Percentiles rank a stretch among this genome's conserved stretches.
These are phyloP conservation scores for Hamigera avellanea DNA, from an alignment of 495 filamentous ascomycete genomes.

Conservation along the genomic window DNA sequence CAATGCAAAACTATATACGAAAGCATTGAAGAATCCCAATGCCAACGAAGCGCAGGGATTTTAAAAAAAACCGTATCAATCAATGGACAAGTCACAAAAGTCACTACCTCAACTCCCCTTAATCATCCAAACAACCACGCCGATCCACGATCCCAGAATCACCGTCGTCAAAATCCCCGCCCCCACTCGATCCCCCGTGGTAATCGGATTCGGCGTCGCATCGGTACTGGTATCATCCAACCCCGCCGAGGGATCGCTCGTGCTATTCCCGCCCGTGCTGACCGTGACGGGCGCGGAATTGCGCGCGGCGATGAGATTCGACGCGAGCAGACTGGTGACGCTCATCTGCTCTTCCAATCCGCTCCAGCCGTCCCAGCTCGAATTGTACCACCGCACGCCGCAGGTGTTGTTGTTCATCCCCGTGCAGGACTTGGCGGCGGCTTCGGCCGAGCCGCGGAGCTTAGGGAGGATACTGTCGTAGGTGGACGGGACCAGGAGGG, in stretches of 20 bases:
- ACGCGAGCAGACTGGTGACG: constrained; percentile 43
- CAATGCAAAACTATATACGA: too few relatives aligned
- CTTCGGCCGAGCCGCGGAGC: constrained; percentile 49
- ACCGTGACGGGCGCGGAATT: constrained; percentile 40
- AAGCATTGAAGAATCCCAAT: too few relatives aligned
- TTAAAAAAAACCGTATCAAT: too few relatives aligned
- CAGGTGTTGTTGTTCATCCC: constrained; percentile 56
- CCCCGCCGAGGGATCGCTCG: constrained; percentile 50
- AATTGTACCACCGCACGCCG: constrained; percentile 55
- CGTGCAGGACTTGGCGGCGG: constrained; percentile 54
- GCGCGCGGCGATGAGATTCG: constrained; percentile 36
- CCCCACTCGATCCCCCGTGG: constrained; percentile 46
- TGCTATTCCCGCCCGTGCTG: constrained; percentile 50
- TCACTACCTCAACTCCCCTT: constrained; percentile 23
- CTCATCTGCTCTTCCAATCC: constrained; percentile 37
- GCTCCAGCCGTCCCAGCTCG: constrained; percentile 45
- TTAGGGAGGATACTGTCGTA: constrained; percentile 45
- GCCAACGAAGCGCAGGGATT: too few relatives aligned
- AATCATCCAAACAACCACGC: constrained; percentile 33
- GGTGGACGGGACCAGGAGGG: constrained; percentile 56
- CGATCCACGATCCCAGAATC: constrained; percentile 41
- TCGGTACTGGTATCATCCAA: too few relatives aligned
- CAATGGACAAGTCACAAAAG: too few relatives aligned
- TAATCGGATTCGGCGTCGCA: constrained; percentile 24
- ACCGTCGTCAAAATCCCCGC: constrained; percentile 54